Conservation (phyloP, 2,329 filamentous ascomycete genomes). For the Lomentospora prolificans region DNA sequence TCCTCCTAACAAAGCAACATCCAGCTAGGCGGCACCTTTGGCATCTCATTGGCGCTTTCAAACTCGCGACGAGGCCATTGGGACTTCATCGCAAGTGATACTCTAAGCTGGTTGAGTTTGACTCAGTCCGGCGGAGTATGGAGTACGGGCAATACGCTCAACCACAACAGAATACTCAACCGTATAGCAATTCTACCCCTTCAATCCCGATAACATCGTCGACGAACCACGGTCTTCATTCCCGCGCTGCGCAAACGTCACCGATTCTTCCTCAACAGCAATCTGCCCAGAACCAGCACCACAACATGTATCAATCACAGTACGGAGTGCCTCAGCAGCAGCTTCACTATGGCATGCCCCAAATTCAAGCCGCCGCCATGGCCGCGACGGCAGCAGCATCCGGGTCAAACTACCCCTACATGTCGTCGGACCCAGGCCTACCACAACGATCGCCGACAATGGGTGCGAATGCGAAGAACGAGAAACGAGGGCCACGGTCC, state of each 20-base stretch:
- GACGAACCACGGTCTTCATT: slow-evolving; percentile 58
- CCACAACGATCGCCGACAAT: slow-evolving; percentile 69
- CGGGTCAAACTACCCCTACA: slow-evolving; percentile 65
- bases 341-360: slow-evolving; percentile 77
- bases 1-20: neutral
- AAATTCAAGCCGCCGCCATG: slow-evolving; percentile 86
- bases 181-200: slow-evolving; percentile 49
- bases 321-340: slow-evolving; percentile 64
- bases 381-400: slow-evolving; percentile 84
- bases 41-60: slow-evolving; percentile 8
- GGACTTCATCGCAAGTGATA: slow-evolving; percentile 12
- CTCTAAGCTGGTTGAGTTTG: slow-evolving; percentile 15
- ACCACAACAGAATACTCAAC: slow-evolving; percentile 52
- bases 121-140: slow-evolving; percentile 44
- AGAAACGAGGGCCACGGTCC: slow-evolving; percentile 63
- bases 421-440: slow-evolving; percentile 60
- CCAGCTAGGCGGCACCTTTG: neutral
- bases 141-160: slow-evolving; percentile 67
- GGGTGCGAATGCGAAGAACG: slow-evolving; percentile 53
- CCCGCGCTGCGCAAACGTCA: slow-evolving; percentile 61
- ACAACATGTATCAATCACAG: slow-evolving; percentile 62
- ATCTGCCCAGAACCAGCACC: slow-evolving; percentile 50
- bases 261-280: slow-evolving; percentile 74
- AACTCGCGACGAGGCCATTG: slow-evolving; percentile 18
- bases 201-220: slow-evolving; percentile 61